Base-by-base conservation (phyloP, 208 protist species). In the Trypanosoma lewisi region DNA sequence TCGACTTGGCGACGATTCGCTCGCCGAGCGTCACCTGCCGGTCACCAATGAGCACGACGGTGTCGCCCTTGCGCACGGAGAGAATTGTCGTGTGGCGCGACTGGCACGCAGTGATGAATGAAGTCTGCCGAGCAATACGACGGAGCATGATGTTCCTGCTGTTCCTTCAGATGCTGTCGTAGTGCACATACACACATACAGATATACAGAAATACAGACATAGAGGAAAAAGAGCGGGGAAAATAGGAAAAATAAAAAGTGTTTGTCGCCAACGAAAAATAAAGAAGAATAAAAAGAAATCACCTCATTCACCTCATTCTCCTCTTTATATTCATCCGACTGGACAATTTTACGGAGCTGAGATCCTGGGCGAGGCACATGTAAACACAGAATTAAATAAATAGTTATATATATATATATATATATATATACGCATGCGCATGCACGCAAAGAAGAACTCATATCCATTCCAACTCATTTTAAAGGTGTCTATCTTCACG, bases 1-100 rank as follows among this genome's bases (percentile, higher is more conserved):
- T 92, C 54, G 79, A 84, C 78, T 97, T 97, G 25, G 87, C 89
- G 39, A 95, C 85, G 66, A 95, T 92, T 58, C 87, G 94, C 76
- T 96, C 87, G 1, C 96, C 95, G 14, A 96, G 78, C 25, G 94
- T 97, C n/a, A 98, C 93, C 75, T 98, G 95, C 34, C 92, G 88
- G 68, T 98, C 94, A 4, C 92, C 95, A 54, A 98, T 95, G 14
- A 97, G 88, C 17, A 97, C 87, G 3, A 98, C 92, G 48, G 94
- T 89, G 59, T 93, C 78, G 31, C 84, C 91, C 55, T 97, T 97
- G 47, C 94, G 78, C 3, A 98, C 92, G 37, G 80, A 97, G 23
- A 98, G 82, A 67, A 98, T 97, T 9, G 96, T 98, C 19, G 96
- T 98, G 77, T 85, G 79, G 27, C 91, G 80, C 47, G 30, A 67